Evolutionary conservation across 768 basidiomycete species (phyloP).

Genomic region (Naganishia friedmannii): DNA sequence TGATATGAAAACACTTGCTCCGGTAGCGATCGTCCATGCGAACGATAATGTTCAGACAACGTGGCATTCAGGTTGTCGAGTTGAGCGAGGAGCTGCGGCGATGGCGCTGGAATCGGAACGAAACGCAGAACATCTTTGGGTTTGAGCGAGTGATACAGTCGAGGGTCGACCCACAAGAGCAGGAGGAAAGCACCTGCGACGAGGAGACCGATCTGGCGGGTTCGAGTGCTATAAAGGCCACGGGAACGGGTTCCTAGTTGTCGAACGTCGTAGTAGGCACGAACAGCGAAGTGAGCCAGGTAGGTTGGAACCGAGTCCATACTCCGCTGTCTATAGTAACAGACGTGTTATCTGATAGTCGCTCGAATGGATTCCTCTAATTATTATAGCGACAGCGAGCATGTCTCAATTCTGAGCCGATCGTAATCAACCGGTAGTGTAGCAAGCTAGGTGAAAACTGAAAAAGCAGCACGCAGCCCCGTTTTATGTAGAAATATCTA

Average conservation of each 20-base stretch:
- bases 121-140: slow-evolving; percentile 23
- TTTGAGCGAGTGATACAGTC: slow-evolving; percentile 19
- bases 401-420: too few relatives aligned
- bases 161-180: slow-evolving; percentile 23
- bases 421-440: too few relatives aligned
- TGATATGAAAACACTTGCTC: slow-evolving; percentile 36
- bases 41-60: slow-evolving; percentile 23
- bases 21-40: slow-evolving; percentile 22
- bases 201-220: not conserved
- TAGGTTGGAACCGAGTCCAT: slow-evolving; percentile 1
- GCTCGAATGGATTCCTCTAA: not conserved
- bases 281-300: not conserved
- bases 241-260: slow-evolving; percentile 32
- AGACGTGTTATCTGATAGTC: not conserved
- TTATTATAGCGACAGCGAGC: not conserved
- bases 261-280: slow-evolving; percentile 25
- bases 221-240: slow-evolving; percentile 15
- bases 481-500: too few relatives aligned
- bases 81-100: slow-evolving; percentile 2
- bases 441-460: too few relatives aligned
- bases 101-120: slow-evolving; percentile 21
- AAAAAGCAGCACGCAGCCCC: too few relatives aligned
- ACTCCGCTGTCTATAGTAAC: not conserved
- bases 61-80: slow-evolving; percentile 12
- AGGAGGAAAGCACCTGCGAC: slow-evolving; percentile 3